A percentile compares a stretch with the other conserved stretches of the same genome.
These are phyloP conservation scores for Venturia carpophila DNA, from an alignment of 2,329 filamentous ascomycete genomes.

Conservation along the genomic window DNA sequence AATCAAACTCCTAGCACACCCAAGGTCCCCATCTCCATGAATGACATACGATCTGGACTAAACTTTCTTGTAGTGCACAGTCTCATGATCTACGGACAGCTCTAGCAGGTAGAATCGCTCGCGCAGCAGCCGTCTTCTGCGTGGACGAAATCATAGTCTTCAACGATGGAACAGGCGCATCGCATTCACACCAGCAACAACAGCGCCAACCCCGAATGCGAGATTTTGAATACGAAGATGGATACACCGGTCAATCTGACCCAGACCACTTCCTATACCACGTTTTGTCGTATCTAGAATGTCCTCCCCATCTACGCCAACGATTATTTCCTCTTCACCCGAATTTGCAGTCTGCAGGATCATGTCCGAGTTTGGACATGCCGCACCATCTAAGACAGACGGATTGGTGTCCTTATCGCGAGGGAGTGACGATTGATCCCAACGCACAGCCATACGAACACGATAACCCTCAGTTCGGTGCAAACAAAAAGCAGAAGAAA, in stretches of 20 bases:
- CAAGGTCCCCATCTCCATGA: not conserved
- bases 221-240: conserved; percentile 34
- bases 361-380: conserved; percentile 72
- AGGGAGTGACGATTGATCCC: conserved; percentile 56
- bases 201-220: conserved; percentile 31
- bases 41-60: conserved; percentile 18
- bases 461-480: conserved; percentile 10
- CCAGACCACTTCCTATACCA: conserved; percentile 75
- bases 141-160: conserved; percentile 80
- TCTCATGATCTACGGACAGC: conserved; percentile 69
- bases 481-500: conserved; percentile 24
- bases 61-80: conserved; percentile 45
- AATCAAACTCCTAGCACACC: not conserved
- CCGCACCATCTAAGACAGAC: conserved; percentile 70
- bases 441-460: conserved; percentile 14
- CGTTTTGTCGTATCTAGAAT: conserved; percentile 73
- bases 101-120: conserved; percentile 67
- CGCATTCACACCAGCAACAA: conserved; percentile 19
- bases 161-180: conserved; percentile 50
- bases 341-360: conserved; percentile 65
- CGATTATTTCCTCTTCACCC: conserved; percentile 69
- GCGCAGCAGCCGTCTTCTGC: conserved; percentile 73
- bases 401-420: conserved; percentile 73
- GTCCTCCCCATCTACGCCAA: conserved; percentile 72
- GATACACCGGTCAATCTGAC: conserved; percentile 61